These are phyloP conservation scores for Pythium brassicae DNA, from an alignment of 352 stramenopile species.

Conservation along the genomic window DNA sequence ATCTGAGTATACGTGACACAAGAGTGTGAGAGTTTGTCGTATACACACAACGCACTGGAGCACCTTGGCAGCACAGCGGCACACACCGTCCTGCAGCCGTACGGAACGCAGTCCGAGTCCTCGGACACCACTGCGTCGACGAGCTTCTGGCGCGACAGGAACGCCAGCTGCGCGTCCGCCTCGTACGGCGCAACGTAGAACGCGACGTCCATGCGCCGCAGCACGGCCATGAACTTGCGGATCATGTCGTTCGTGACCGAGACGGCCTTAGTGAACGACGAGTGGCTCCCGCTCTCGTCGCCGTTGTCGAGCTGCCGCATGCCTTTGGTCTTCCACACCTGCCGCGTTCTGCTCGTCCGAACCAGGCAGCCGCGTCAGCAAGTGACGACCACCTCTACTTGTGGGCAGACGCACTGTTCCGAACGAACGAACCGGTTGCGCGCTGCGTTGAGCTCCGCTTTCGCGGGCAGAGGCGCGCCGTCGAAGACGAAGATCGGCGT, in stretches of 20 bases:
- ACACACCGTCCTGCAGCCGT: conserved; percentile 81
- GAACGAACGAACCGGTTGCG: conserved; percentile 33
- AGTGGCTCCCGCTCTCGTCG: conserved; percentile 18
- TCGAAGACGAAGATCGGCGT: conserved; percentile 93
- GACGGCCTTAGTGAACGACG: conserved; percentile 45
- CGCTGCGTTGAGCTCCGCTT: conserved; percentile 53
- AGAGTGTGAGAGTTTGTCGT: neutral
- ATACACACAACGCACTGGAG: neutral
- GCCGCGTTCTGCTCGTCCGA: conserved; percentile 23
- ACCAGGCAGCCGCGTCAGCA: neutral
- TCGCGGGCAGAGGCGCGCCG: conserved; percentile 87
- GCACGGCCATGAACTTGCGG: conserved; percentile 52
- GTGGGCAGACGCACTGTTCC: neutral
- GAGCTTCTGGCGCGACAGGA: conserved; percentile 80
- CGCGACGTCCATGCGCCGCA: conserved; percentile 67
- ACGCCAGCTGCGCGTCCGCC: conserved; percentile 96
- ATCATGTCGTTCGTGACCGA: conserved; percentile 77
- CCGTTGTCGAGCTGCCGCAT: conserved; percentile 19
- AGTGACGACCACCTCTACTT: neutral
- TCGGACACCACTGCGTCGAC: conserved; percentile 96
- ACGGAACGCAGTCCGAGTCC: conserved; percentile 95
- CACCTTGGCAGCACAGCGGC: neutral
- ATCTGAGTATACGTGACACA: conserved; percentile 28
- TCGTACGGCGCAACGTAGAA: conserved; percentile 97
- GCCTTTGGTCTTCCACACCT: conserved; percentile 41